Evolutionary conservation across 1,284 basidiomycete species (phyloP).

Genomic region (Malassezia restricta): DNA sequence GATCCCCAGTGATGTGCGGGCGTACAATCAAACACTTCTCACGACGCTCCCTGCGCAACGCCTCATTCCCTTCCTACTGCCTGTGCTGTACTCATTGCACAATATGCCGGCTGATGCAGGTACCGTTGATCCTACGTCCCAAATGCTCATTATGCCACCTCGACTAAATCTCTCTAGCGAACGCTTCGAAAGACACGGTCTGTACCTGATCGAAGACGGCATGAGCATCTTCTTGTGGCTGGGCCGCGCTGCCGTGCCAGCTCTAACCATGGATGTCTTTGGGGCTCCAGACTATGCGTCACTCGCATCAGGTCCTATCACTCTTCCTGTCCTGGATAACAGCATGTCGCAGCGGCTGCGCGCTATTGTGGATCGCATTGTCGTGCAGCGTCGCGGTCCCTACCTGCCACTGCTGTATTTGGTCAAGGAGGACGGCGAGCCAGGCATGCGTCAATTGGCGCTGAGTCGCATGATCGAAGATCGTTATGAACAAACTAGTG

Average conservation of each 20-base stretch:
- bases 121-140: conserved; percentile 18
- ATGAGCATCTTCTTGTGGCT: conserved; percentile 98
- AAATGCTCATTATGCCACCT: conserved; percentile 60
- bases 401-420: conserved; percentile 93
- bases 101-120: conserved; percentile 82
- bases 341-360: conserved; percentile 84
- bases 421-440: conserved; percentile 96
- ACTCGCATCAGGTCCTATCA: conserved; percentile 82
- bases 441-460: conserved; percentile 75
- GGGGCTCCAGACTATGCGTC: conserved; percentile 75
- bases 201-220: conserved; percentile 93
- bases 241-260: conserved; percentile 87
- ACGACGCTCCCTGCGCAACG: conserved; percentile 82
- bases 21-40: conserved; percentile 84
- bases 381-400: conserved; percentile 70
- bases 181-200: conserved; percentile 80
- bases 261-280: conserved; percentile 87
- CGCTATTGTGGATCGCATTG: conserved; percentile 79
- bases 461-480: conserved; percentile 89
- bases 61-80: conserved; percentile 84
- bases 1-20: conserved; percentile 87
- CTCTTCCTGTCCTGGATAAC: conserved; percentile 77
- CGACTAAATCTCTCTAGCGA: conserved; percentile 87
- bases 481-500: conserved; percentile 81
- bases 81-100: conserved; percentile 87